Evolutionary conservation across 2,329 filamentous ascomycete genomes (phyloP).

Genomic region (Ophiostoma himal-ulmi): DNA sequence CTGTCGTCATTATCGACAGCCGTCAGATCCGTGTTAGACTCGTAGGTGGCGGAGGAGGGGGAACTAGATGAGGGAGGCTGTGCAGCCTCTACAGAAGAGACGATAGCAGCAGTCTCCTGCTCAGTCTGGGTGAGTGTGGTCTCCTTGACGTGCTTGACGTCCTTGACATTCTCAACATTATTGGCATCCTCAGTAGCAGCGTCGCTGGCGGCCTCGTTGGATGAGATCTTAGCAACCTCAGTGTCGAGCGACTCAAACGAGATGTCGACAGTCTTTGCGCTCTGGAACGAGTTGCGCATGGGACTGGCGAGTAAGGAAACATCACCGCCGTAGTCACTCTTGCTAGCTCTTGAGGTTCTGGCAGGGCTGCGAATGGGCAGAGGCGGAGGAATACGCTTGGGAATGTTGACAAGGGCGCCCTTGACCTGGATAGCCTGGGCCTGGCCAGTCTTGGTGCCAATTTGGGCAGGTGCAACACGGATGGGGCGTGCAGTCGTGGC

Average conservation of each 20-base stretch:
- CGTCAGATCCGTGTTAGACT: slow-evolving; percentile 17
- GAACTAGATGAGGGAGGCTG: not conserved
- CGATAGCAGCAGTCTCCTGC: not conserved
- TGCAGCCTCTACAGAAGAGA: not conserved
- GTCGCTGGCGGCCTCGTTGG: not conserved
- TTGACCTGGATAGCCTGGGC: slow-evolving; percentile 59
- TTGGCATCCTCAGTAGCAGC: not conserved
- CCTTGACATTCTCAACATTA: not conserved
- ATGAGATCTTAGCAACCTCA: not conserved
- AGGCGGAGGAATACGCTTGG: slow-evolving; percentile 70
- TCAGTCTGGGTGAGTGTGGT: not conserved
- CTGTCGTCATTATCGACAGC: slow-evolving; percentile 8
- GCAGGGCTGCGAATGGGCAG: slow-evolving; percentile 73
- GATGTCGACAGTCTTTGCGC: slow-evolving; percentile 7
- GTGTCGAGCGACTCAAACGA: slow-evolving; percentile 1
- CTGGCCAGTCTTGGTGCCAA: slow-evolving; percentile 53
- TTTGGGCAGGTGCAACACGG: slow-evolving; percentile 56
- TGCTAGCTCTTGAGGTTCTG: slow-evolving; percentile 48
- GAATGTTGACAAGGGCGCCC: slow-evolving; percentile 77
- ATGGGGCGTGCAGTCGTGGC: slow-evolving; percentile 51
- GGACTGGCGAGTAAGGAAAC: slow-evolving; percentile 48
- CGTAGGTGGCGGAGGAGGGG: slow-evolving; percentile 12
- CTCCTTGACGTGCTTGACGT: not conserved
- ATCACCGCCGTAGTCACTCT: slow-evolving; percentile 54
- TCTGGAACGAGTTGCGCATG: slow-evolving; percentile 44